Evolutionary conservation across 2,329 filamentous ascomycete genomes (phyloP), one percentile per base, ranked within the genome.

Genomic region (Lachnellula arida): DNA sequence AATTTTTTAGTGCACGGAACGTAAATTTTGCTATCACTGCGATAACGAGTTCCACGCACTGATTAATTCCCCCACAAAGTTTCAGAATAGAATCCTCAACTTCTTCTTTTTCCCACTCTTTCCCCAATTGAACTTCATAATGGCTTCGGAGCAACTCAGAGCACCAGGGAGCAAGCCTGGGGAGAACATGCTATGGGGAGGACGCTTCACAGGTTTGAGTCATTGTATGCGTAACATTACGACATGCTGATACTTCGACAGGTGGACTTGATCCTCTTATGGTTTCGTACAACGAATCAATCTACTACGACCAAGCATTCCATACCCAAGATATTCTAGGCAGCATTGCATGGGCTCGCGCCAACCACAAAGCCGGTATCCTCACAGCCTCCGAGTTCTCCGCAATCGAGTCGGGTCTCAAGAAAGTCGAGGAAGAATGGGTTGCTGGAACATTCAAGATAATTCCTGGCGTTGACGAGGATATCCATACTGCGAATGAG

Each of bases 231-330:
- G 15, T 37, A 28, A 37, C 28, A 17, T 47, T 40, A 25, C 28
- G 50, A 25, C 51, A 49, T 49, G 56, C 57, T 60, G 42, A 62
- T 15, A 35, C 47, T 37, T 71, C 65, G 47, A 55, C 65, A 88
- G 88, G 89, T 76, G 87, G 82, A 65, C 83, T 93, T 63, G 89
- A 95, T 74, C 89, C 90, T 53, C 81, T 95, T 51, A 96, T 96
- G 90, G 80, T 85, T 59, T 79, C 87, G 63, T 96, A 93, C 78
- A 96, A 96, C 72, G 85, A 86, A 66, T 87, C 82, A 53, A 87
- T 96, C 64, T 84, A 82, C 70, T 92, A 88, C 73, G 91, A 96
- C 73, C 84, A 85, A 63, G 78, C 80, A 52, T 85, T 96, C 66
- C 89, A 90, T 76, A 84, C 84, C 58, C 82, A 94, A 71, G 90